These are phyloP conservation scores for Monilinia fructicola DNA, from an alignment of 2,329 filamentous ascomycete species.

Conservation along the genomic window DNA sequence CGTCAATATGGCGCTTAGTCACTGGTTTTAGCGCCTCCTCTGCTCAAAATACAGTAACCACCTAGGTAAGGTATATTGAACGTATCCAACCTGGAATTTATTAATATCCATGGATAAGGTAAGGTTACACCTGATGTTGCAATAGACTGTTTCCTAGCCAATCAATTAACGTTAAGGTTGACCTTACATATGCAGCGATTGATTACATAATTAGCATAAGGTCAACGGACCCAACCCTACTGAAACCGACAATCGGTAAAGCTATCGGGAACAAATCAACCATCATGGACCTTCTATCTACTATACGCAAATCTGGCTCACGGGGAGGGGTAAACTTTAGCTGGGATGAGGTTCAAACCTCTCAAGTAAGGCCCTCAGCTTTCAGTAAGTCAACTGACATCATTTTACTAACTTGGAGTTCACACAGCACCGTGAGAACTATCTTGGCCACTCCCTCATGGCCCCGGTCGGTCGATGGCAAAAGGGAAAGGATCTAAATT, in stretches of 20 bases:
- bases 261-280: not conserved
- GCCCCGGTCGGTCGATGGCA: constrained; percentile 75
- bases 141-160: no score
- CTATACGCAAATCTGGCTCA: constrained; percentile 85
- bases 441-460: constrained; percentile 73
- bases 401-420: constrained; percentile 8
- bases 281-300: constrained; percentile 87
- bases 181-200: no score
- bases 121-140: no score
- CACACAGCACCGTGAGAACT: constrained; percentile 75
- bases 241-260: not conserved
- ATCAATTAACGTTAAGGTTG: no score
- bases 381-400: not conserved
- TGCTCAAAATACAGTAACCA: no score
- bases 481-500: constrained; percentile 60
- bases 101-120: no score
- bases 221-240: no score
- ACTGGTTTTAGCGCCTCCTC: no score
- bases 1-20: not conserved
- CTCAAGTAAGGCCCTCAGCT: constrained; percentile 45
- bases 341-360: constrained; percentile 91
- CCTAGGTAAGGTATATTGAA: no score
- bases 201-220: no score
- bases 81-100: no score
- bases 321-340: constrained; percentile 94